phyloP scores from a whole-genome alignment of 352 stramenopile species.

The Elongisporangium senticosum region DNA sequence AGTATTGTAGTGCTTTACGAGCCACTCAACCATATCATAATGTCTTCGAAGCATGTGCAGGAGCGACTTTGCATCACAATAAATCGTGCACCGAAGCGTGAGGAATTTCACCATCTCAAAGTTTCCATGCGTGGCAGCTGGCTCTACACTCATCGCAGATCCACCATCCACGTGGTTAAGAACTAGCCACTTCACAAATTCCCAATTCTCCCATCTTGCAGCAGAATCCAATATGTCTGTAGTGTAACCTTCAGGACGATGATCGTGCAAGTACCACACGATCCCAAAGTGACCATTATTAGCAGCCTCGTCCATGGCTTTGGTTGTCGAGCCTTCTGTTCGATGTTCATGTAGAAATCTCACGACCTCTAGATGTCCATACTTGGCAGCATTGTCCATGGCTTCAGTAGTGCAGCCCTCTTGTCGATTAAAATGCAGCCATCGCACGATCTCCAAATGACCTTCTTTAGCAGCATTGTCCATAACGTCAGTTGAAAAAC shows the following conservation, averaged over 20 bases:
- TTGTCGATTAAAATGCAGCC: constrained; percentile 18
- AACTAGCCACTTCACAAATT: too few relatives aligned
- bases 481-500: constrained; percentile 13
- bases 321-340: constrained; percentile 27
- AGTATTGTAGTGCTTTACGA: too few relatives aligned
- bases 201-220: not conserved
- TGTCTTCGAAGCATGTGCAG: too few relatives aligned
- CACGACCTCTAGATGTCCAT: constrained; percentile 24
- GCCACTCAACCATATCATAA: too few relatives aligned
- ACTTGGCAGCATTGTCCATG: constrained; percentile 28
- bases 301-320: constrained; percentile 28
- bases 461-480: constrained; percentile 22
- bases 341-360: constrained; percentile 24
- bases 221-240: constrained; percentile 20
- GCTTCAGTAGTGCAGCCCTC: constrained; percentile 25
- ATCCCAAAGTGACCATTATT: constrained; percentile 21
- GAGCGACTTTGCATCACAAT: too few relatives aligned
- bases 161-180: too few relatives aligned
- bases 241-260: constrained; percentile 22
- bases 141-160: too few relatives aligned
- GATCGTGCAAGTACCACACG: constrained; percentile 25
- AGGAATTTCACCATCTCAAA: too few relatives aligned
- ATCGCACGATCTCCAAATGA: constrained; percentile 24
- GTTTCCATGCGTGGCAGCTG: too few relatives aligned
- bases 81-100: too few relatives aligned